Percentiles rank a stretch among this genome's conserved stretches.
phyloP scores from a whole-genome alignment of 2,329 filamentous ascomycete species.

The Rhexocercosporidium sp. region DNA sequence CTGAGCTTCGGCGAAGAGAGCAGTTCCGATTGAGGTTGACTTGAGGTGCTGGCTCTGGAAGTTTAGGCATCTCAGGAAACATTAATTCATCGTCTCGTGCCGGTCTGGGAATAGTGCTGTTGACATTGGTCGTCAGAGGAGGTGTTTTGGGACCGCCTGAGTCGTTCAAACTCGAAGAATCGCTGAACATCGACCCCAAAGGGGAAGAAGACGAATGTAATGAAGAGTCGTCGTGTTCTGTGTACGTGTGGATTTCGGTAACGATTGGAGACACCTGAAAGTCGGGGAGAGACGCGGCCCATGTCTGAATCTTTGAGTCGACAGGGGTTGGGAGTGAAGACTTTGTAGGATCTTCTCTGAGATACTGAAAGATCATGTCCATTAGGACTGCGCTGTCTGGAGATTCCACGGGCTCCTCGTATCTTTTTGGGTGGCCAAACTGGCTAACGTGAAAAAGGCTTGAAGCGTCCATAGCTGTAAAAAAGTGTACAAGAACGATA shows the following conservation, averaged over 20 bases:
- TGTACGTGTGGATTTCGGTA: background rate
- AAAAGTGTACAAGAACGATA: background rate
- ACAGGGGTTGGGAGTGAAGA: conserved; percentile 10
- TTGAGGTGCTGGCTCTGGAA: background rate
- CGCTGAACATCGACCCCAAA: conserved; percentile 17
- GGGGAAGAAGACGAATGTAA: conserved; percentile 17
- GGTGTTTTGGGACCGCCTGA: conserved; percentile 15
- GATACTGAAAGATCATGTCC: conserved; percentile 21
- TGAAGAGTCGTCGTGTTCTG: background rate
- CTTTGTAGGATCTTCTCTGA: conserved; percentile 11
- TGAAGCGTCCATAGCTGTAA: conserved; percentile 8
- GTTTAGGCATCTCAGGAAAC: background rate
- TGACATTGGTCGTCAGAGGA: background rate
- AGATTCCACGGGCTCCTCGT: conserved; percentile 11
- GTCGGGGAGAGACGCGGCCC: conserved; percentile 14
- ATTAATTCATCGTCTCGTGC: conserved; percentile 2
- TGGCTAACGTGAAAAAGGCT: background rate
- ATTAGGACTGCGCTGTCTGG: conserved; percentile 18
- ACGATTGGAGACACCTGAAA: conserved; percentile 8
- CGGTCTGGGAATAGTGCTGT: background rate
- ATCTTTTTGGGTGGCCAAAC: conserved; percentile 1
- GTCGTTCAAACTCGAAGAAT: conserved; percentile 17
- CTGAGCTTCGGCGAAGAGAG: conserved; percentile 9
- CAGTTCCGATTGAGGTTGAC: conserved; percentile 1
- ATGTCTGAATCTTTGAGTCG: conserved; percentile 9